Evolutionary conservation across 2,329 filamentous ascomycete genomes (phyloP), one percentile per base, ranked within the genome.

Genomic region (Grosmannia serpens): DNA sequence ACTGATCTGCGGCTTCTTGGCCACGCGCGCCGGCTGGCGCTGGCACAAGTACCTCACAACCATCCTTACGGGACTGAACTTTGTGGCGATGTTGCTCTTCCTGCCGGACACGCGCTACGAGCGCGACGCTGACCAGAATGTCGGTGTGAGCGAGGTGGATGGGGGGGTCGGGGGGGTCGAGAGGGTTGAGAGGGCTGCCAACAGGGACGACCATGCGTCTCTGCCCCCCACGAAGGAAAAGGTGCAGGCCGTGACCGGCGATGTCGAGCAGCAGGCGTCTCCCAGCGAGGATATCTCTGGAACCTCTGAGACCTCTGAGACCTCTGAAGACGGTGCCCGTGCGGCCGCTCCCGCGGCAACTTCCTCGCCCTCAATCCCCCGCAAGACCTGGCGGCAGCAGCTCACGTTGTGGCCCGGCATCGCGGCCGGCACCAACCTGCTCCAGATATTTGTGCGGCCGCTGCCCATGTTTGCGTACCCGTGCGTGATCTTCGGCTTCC

Each of bases 31-130:
- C 33, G 68, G 67, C 52, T 70, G 67, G 68, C 61, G 66, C 33
- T 70, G 68, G 68, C 64, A 67, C 59, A 69, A 69, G 57, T 69
- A 66, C 65, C 65, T 70, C 26, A 60, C 66, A 4, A 64, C 63
- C 44, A 69, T 70, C 17, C 52, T 70, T 20, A 65, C 63, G 3
- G 62, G 44, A 11, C 51, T 69, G 59, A 68, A 65, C 58, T 68
- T 68, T 38, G 1, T 67, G 44, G 65, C 65, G 15, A 64, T 70
- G n/a, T 20, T 69, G 10, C 58, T 69, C 24, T 65, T 69, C 22
- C 63, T 70, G 33, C 67, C 67, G 1, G 69, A 70, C 59, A 70
- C 67, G 22, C 60, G 65, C 3, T 69, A 67, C 56, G 59, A 60
- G 24, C 62, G 67, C 8, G 64, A 65, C 29, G 62, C 62, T 22